These are phyloP conservation scores for Nicotiana undulata DNA, from an alignment of 257 asterid species.

Conservation along the genomic window DNA sequence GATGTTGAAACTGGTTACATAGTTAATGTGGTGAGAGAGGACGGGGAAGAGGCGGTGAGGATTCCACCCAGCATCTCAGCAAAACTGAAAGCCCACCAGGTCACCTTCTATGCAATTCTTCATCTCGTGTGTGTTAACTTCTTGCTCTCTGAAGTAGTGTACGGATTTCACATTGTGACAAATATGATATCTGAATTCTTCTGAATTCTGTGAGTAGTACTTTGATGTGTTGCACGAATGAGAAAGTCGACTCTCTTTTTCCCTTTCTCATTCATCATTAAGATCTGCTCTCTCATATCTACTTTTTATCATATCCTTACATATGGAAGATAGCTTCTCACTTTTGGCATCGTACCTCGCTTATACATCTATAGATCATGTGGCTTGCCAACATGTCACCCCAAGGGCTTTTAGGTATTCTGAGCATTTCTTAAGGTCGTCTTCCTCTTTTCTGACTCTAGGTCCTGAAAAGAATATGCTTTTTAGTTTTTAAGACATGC, in stretches of 20 bases:
- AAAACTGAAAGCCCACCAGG: slow-evolving; percentile 91
- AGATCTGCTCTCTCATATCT: neutral
- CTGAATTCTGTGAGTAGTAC: neutral
- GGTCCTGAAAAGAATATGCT: neutral
- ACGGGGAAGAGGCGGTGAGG: slow-evolving; percentile 89
- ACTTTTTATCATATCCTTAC: neutral
- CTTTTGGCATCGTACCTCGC: neutral
- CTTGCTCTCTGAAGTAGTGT: neutral
- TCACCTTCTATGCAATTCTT: slow-evolving; percentile 15
- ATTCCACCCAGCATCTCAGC: slow-evolving; percentile 89
- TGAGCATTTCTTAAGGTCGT: neutral
- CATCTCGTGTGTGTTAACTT: slow-evolving; percentile 2
- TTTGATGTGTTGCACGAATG: neutral
- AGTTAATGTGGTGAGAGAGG: slow-evolving; percentile 92
- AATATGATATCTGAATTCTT: slow-evolving; percentile 7
- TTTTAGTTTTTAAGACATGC: neutral
- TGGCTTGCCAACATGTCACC: neutral
- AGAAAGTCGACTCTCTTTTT: neutral
- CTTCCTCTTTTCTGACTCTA: neutral
- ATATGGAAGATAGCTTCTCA: neutral
- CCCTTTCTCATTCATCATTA: neutral
- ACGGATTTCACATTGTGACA: slow-evolving; percentile 10
- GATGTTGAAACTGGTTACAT: slow-evolving; percentile 74
- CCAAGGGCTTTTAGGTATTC: neutral
- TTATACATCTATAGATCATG: neutral